Conservation (phyloP, 805 yeast genomes). For the Metschnikowia lunata region DNA sequence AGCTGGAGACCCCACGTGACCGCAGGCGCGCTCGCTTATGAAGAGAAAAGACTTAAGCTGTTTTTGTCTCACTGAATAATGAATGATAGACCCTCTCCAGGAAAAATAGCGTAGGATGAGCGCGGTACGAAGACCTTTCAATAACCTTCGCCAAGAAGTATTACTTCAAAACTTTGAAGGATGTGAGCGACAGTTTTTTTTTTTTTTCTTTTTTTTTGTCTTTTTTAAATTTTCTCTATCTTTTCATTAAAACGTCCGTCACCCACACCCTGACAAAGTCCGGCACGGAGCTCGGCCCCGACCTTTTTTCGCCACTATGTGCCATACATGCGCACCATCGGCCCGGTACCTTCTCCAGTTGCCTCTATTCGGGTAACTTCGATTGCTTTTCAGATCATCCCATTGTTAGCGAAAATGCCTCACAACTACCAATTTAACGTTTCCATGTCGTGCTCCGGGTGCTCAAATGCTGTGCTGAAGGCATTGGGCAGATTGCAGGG, state of each 20-base stretch:
- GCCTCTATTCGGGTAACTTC: neutral
- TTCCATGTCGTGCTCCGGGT: conserved; percentile 81
- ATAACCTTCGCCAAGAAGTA: too few relatives aligned
- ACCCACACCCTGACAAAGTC: neutral
- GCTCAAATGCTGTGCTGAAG: conserved; percentile 81
- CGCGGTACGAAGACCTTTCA: too few relatives aligned
- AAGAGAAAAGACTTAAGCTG: too few relatives aligned
- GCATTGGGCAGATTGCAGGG: conserved; percentile 71
- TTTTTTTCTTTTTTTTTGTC: neutral
- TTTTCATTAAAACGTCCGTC: neutral
- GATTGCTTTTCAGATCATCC: neutral
- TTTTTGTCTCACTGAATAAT: too few relatives aligned
- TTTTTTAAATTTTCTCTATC: too few relatives aligned
- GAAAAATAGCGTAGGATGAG: too few relatives aligned
- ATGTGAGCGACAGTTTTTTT: neutral
- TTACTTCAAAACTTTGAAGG: too few relatives aligned
- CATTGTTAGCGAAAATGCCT: conserved; percentile 9
- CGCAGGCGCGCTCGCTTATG: too few relatives aligned
- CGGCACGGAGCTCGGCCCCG: neutral
- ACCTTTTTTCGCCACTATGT: neutral
- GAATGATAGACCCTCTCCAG: too few relatives aligned
- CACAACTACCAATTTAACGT: conserved; percentile 71
- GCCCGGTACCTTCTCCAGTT: conserved; percentile 3
- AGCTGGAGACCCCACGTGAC: too few relatives aligned
- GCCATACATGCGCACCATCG: conserved; percentile 1